Evolutionary conservation across 208 protist species (phyloP), one percentile per base, ranked within the genome.

Genomic region (Baffinella frigidus): DNA sequence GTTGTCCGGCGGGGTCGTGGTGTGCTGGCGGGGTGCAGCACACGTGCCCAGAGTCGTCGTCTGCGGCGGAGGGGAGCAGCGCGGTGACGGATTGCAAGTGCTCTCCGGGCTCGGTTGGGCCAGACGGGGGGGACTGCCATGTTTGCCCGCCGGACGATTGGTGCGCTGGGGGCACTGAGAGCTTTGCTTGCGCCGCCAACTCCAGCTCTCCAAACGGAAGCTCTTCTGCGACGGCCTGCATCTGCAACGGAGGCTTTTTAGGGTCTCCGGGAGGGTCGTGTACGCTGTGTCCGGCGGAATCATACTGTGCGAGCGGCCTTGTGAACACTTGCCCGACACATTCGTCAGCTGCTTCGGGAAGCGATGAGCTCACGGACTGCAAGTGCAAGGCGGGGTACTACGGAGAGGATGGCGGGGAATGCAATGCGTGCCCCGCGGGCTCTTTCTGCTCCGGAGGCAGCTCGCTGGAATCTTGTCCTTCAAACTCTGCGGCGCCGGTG

Each of bases 51-150:
- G 77, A 7, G 10, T 44, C n/a, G 5, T 7, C 77, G 48, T 41
- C 38, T 2, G 45, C 77, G 35, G 36, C 0, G 77, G 77, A 3
- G 11, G 77, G 77, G 33, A 68, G 48, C 50, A 45, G 39, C 5
- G 77, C 27, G 1, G 39, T 41, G 41, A 87, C 77, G 41, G 77
- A 87, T 27, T 80, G 71, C 71, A 80, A 80, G 71, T 80, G 71
- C 71, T 14, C 30, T 14, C 30, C 71, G 36, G 71, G 71, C 2
- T 80, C 7, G 30, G 2, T 80, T n/a, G 56, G 56, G 0, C 56
- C 56, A n/a, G 56, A 64, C 56, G 56, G 56, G 24, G 56, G 50
- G 0, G 41, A 3, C 39, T 43, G 27, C 77, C 5, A 10, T 10
- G 30, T 45, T 30, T 43, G 50, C 14, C 77, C 30, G 41, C 14